A percentile compares a stretch with the other conserved stretches of the same genome.
Conservation (phyloP, 2,329 filamentous ascomycete genomes). For the Metarhizium humberi region DNA sequence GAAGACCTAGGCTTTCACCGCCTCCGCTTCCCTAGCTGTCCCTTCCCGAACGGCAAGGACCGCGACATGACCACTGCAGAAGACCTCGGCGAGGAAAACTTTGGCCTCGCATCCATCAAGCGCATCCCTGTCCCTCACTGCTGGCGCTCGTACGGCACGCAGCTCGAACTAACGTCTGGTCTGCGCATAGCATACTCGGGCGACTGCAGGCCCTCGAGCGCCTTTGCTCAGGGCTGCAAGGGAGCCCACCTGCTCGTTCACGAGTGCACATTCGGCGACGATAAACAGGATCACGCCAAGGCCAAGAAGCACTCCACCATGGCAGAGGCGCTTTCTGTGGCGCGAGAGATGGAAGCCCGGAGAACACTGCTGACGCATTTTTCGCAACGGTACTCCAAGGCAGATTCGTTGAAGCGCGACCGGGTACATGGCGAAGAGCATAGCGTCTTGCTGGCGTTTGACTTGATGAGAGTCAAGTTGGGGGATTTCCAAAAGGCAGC, state of each 20-base stretch:
- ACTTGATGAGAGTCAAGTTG: conserved; percentile 66
- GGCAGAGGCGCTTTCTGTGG: conserved; percentile 73
- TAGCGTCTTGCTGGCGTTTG: conserved; percentile 61
- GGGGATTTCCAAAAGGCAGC: conserved; percentile 61
- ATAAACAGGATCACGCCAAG: conserved; percentile 64
- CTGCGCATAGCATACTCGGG: conserved; percentile 91
- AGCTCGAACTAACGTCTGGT: conserved; percentile 66
- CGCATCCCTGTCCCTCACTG: conserved; percentile 70
- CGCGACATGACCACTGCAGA: conserved; percentile 24
- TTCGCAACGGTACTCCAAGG: conserved; percentile 82
- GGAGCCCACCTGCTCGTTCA: conserved; percentile 81
- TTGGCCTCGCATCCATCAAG: conserved; percentile 58
- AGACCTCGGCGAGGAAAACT: conserved; percentile 33
- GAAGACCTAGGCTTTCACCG: conserved; percentile 65
- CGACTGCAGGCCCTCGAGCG: conserved; percentile 71
- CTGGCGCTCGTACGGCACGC: conserved; percentile 64
- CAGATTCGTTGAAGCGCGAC: conserved; percentile 19
- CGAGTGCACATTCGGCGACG: conserved; percentile 93
- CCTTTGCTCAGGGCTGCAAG: conserved; percentile 62
- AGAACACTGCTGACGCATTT: conserved; percentile 88
- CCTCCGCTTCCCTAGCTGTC: conserved; percentile 27
- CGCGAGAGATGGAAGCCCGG: conserved; percentile 67
- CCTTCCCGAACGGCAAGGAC: conserved; percentile 10
- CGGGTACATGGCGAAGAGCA: conserved; percentile 26
- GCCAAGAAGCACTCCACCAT: conserved; percentile 91